Evolutionary conservation across 2,329 filamentous ascomycete genomes (phyloP), one percentile per base, ranked within the genome.

Genomic region (Westerdykella ornata): DNA sequence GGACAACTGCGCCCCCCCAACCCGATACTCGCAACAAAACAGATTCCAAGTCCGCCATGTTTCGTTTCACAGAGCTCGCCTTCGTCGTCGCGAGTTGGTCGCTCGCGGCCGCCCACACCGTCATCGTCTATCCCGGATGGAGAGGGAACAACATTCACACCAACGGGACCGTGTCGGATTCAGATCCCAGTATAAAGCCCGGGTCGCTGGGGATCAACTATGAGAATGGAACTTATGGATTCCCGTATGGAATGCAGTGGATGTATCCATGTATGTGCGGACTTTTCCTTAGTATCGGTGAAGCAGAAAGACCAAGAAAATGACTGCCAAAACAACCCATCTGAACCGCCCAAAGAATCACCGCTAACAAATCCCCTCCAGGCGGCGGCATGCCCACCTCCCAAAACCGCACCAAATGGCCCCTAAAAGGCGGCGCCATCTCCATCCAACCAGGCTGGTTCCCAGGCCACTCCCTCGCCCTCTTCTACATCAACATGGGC

Each of bases 391-490:
- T 90, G 71, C 72, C 74, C 35, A 77, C 79, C 29, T 85, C 86
- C 0, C 75, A 68, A 34, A 97, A 98, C 70, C 81, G 90, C 48
- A 95, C 92, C 12, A 86, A 84, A 70, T 97, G 92, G 92, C 89
- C 92, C 13, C 76, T 88, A 37, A 78, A 71, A 20, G 92, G 92
- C 53, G 92, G 92, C 47, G 88, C 88, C n/a, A 60, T 98, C 46
- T 78, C 88, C 37, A 76, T 96, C 57, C 90, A 97, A 62, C 92
- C 92, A 0, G 92, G 90, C 58, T 97, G 92, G 92, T 96, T 96
- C 72, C 81, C 82, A 44, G 92, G 92, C 49, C 92, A 97, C 65
- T 66, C 77, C 28, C 82, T 80, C 5, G 90, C 88, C 14, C 78
- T 88, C 55, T 76, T 95, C 62, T 95, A 94, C 70, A 73, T 97